Evolutionary conservation across 352 stramenopile species (phyloP).

Genomic region (Globisporangium paroecandrum): DNA sequence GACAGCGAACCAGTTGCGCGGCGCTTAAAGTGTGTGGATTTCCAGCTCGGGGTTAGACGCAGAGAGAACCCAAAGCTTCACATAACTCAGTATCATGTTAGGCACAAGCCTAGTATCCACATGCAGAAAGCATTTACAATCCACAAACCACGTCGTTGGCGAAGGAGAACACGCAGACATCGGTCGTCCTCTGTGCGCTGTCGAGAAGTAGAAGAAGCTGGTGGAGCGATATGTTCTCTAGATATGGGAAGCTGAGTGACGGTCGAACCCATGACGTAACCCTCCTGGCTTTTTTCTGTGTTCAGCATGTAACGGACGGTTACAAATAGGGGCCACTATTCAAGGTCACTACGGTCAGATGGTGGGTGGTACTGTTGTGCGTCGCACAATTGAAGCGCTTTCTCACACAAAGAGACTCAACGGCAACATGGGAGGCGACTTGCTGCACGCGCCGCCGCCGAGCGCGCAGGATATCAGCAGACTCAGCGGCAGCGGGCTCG

Average conservation of each 20-base stretch:
- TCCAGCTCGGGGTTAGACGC: neutral
- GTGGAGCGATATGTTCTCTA: no score
- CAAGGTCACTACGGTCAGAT: neutral
- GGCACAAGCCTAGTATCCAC: no score
- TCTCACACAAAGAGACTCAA: neutral
- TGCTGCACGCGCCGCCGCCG: slow-evolving; percentile 1
- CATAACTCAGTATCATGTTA: no score
- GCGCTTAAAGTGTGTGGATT: neutral
- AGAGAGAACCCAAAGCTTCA: neutral
- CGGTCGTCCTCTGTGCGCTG: no score
- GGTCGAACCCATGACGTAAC: neutral
- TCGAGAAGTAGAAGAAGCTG: no score
- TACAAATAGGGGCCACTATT: neutral
- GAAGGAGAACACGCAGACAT: no score
- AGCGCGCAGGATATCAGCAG: neutral
- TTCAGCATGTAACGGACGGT: neutral
- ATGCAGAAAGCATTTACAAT: no score
- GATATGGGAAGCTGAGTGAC: no score
- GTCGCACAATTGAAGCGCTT: slow-evolving; percentile 2
- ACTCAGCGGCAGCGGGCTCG: neutral
- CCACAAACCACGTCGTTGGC: no score
- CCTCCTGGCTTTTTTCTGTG: neutral
- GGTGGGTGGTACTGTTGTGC: neutral
- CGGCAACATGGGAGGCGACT: neutral
- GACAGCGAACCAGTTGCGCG: neutral